Conservation (phyloP, 371 early-diverging fungal genomes). For the Saksenaea oblongispora region DNA sequence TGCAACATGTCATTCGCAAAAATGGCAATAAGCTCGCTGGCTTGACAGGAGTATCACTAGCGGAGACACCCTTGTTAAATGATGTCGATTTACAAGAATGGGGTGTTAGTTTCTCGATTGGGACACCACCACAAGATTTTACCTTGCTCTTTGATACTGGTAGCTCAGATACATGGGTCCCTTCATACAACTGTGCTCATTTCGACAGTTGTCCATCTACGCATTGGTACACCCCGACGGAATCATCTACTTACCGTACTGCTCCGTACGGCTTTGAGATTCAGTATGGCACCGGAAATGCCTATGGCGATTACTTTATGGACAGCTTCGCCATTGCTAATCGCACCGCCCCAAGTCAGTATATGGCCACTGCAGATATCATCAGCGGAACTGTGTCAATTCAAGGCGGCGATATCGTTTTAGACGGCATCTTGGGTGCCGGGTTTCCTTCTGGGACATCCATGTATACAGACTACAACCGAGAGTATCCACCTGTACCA, state of each 20-base stretch:
- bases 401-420: not conserved
- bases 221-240: not conserved
- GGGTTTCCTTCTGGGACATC: slow-evolving; percentile 2
- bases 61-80: not conserved
- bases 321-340: slow-evolving; percentile 8
- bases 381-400: not conserved
- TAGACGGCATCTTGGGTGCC: slow-evolving; percentile 17
- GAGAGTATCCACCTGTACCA: slow-evolving; percentile 8
- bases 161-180: slow-evolving; percentile 19
- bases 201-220: slow-evolving; percentile 1
- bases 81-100: not conserved
- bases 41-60: not conserved
- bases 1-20: too few species aligned
- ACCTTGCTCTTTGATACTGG: slow-evolving; percentile 14
- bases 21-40: too few species aligned
- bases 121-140: slow-evolving; percentile 12
- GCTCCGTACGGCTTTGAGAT: not conserved
- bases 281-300: slow-evolving; percentile 6
- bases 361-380: slow-evolving; percentile 4
- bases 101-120: not conserved
- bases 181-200: not conserved
- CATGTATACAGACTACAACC: not conserved
- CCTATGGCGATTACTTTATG: slow-evolving; percentile 10
- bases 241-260: slow-evolving; percentile 3
- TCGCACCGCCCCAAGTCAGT: not conserved